A percentile compares a stretch with the other conserved stretches of the same genome.
Conservation (phyloP, 352 stramenopile species). For the Globisporangium cederbergense region DNA sequence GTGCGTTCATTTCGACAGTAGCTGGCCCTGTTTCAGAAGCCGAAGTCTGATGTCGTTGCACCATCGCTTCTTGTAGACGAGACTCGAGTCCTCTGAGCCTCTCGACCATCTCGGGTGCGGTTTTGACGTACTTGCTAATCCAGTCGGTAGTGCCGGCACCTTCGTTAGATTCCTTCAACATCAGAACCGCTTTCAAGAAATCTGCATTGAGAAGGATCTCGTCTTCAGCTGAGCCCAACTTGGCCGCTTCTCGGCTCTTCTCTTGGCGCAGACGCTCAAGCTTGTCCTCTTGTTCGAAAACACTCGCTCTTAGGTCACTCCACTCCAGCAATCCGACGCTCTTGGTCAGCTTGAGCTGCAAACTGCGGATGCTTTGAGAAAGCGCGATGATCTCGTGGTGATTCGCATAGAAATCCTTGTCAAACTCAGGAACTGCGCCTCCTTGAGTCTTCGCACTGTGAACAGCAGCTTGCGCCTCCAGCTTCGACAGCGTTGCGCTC, state of each 20-base stretch:
- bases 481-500: constrained; percentile 29
- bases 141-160: constrained; percentile 8
- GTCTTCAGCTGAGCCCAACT: constrained; percentile 44
- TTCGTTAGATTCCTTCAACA: constrained; percentile 18
- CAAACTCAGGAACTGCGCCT: constrained; percentile 11
- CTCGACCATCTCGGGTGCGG: constrained; percentile 44
- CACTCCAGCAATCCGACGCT: constrained; percentile 61
- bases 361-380: constrained; percentile 39
- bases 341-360: constrained; percentile 51
- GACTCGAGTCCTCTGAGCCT: constrained; percentile 43
- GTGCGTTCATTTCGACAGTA: neutral
- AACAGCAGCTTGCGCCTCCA: constrained; percentile 22
- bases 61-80: constrained; percentile 32
- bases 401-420: constrained; percentile 40
- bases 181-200: constrained; percentile 49
- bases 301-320: constrained; percentile 41
- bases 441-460: neutral
- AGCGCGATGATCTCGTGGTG: constrained; percentile 45
- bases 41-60: neutral
- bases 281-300: constrained; percentile 45
- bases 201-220: constrained; percentile 59
- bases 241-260: constrained; percentile 30
- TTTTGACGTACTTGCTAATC: constrained; percentile 49
- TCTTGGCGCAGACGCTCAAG: constrained; percentile 31
- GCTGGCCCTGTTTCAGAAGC: neutral